These are phyloP conservation scores for Anisodus acutangulus DNA, from an alignment of 257 asterid species.

Conservation along the genomic window DNA sequence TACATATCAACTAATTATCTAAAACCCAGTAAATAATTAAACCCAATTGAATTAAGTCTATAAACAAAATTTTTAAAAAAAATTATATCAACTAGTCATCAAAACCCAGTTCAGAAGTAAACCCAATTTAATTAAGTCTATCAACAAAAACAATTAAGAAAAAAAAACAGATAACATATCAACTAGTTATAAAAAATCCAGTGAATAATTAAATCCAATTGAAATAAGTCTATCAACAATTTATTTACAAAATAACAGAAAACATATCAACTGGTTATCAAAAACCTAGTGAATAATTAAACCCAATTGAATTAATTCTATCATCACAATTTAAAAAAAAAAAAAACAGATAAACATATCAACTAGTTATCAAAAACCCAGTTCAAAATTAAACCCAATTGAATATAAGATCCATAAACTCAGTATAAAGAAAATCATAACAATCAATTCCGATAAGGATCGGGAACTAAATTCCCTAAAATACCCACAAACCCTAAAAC, in stretches of 20 bases:
- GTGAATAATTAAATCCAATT: too few relatives aligned
- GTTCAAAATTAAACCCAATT: slow-evolving; percentile 8
- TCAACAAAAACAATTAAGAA: too few relatives aligned
- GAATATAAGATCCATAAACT: slow-evolving; percentile 13
- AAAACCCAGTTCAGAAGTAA: neutral
- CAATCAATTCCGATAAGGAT: neutral
- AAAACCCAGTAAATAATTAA: neutral
- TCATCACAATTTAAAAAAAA: neutral
- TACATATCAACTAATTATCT: neutral
- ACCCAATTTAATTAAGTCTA: neutral
- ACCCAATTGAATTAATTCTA: neutral
- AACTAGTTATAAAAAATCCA: neutral
- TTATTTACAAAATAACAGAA: too few relatives aligned
- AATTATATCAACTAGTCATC: neutral
- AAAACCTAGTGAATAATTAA: too few relatives aligned
- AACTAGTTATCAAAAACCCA: slow-evolving; percentile 17
- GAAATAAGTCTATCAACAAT: too few relatives aligned
- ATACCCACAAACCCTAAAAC: slow-evolving; percentile 22
- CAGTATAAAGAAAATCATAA: neutral
- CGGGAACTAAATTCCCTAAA: neutral
- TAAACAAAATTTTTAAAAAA: too few relatives aligned
- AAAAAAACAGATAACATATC: too few relatives aligned
- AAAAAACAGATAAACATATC: neutral
- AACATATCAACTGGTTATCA: too few relatives aligned
- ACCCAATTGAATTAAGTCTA: neutral